phyloP scores from a whole-genome alignment of 2,329 filamentous ascomycete genomes.

The Colletotrichum sp. region DNA sequence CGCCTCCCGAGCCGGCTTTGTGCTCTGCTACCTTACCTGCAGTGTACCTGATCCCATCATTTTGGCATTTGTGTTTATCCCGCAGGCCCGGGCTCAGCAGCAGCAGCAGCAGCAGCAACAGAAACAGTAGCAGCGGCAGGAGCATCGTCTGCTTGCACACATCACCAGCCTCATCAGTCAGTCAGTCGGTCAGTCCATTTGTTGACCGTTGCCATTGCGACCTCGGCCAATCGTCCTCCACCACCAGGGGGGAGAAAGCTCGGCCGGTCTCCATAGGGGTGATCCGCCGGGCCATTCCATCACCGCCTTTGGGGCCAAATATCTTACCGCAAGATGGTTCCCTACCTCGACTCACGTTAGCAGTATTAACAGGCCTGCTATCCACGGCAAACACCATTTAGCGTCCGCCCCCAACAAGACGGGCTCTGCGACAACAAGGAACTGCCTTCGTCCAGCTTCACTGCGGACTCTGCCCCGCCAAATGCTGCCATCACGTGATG shows the following conservation, averaged over 20 bases:
- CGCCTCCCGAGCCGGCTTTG: neutral
- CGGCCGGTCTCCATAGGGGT: neutral
- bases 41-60: neutral
- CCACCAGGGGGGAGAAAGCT: neutral
- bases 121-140: neutral
- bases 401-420: neutral
- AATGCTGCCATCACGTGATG: slow-evolving; percentile 7
- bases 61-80: neutral
- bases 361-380: neutral
- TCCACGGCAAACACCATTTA: neutral
- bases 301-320: slow-evolving; percentile 15
- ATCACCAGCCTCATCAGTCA: neutral
- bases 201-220: neutral
- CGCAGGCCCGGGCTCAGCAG: neutral
- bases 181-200: neutral
- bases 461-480: slow-evolving; percentile 13
- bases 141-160: neutral
- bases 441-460: neutral
- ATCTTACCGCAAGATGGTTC: neutral
- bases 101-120: neutral
- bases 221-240: neutral
- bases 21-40: neutral
- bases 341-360: neutral
- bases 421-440: neutral
- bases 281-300: slow-evolving; percentile 16